Evolutionary conservation across 2,329 filamentous ascomycete species (phyloP).

Genomic region (Chaetomiaceae sp.): DNA sequence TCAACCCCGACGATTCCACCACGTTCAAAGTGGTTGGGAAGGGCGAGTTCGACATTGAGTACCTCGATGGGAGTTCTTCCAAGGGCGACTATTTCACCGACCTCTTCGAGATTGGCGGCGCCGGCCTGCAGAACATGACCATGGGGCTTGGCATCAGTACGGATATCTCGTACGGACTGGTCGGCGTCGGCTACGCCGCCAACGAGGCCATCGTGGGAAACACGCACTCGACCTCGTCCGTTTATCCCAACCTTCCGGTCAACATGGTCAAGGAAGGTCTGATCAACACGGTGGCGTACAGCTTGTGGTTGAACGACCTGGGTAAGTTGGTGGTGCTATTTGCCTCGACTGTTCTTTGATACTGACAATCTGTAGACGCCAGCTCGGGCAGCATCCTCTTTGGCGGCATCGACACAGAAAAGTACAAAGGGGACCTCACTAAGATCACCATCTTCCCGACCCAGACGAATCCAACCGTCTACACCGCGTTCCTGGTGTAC

Average conservation of each 20-base stretch:
- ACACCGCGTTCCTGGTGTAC: conserved; percentile 45
- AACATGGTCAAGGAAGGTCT: conserved; percentile 58
- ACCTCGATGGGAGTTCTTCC: conserved; percentile 57
- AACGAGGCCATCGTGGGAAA: conserved; percentile 47
- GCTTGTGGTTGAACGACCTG: conserved; percentile 61
- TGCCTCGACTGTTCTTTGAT: no score
- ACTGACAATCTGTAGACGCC: conserved; percentile 36
- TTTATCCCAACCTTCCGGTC: conserved; percentile 59
- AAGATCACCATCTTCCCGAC: conserved; percentile 54
- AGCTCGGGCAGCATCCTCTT: conserved; percentile 70
- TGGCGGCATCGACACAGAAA: conserved; percentile 73
- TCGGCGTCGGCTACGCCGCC: conserved; percentile 56
- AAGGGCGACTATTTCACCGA: conserved; percentile 57
- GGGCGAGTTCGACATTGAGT: conserved; percentile 52
- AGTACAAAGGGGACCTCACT: conserved; percentile 62
- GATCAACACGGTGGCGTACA: conserved; percentile 66
- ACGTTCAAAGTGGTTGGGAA: conserved; percentile 42
- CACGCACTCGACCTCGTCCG: conserved; percentile 25
- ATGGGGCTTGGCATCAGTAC: conserved; percentile 56
- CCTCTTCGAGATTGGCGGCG: conserved; percentile 49
- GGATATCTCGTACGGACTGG: conserved; percentile 52
- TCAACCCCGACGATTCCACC: conserved; percentile 41
- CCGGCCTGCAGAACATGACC: conserved; percentile 49
- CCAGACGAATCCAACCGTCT: conserved; percentile 31
- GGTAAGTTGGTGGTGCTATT: conserved; percentile 22